phyloP scores from a whole-genome alignment of 2,329 filamentous ascomycete genomes.

The Massarina eburnea region DNA sequence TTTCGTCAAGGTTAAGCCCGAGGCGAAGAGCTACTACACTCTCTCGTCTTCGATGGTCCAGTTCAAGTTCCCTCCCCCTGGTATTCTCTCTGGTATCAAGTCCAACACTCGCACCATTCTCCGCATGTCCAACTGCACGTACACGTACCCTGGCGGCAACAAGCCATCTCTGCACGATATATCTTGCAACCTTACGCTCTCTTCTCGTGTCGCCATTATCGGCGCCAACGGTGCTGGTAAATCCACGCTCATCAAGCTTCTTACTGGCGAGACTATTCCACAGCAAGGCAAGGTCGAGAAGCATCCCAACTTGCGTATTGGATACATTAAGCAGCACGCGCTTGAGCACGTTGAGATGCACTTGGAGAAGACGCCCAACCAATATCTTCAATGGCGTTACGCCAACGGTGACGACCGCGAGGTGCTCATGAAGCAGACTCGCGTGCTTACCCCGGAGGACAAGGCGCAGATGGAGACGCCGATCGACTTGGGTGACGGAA shows the following conservation, averaged over 20 bases:
- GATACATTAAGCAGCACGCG: constrained; percentile 99
- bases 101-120: constrained; percentile 92
- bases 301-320: constrained; percentile 97
- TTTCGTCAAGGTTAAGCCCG: constrained; percentile 87
- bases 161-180: constrained; percentile 89
- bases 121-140: constrained; percentile 88
- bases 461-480: constrained; percentile 88
- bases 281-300: constrained; percentile 88
- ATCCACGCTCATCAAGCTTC: constrained; percentile 94
- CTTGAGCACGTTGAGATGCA: constrained; percentile 99
- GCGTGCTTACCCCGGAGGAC: constrained; percentile 82
- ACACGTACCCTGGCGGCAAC: constrained; percentile 84
- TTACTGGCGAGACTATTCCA: constrained; percentile 89
- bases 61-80: constrained; percentile 97
- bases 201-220: constrained; percentile 93
- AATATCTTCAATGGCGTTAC: constrained; percentile 98
- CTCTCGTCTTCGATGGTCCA: constrained; percentile 83
- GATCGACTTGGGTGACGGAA: constrained; percentile 82
- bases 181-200: constrained; percentile 83
- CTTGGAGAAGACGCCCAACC: constrained; percentile 97
- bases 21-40: constrained; percentile 98
- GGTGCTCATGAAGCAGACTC: constrained; percentile 96
- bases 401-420: constrained; percentile 96
- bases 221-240: constrained; percentile 98
- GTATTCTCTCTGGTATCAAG: constrained; percentile 93